Evolutionary conservation across 1,139 yeast genomes (phyloP).

Genomic region (Taphrina flavorubra): DNA sequence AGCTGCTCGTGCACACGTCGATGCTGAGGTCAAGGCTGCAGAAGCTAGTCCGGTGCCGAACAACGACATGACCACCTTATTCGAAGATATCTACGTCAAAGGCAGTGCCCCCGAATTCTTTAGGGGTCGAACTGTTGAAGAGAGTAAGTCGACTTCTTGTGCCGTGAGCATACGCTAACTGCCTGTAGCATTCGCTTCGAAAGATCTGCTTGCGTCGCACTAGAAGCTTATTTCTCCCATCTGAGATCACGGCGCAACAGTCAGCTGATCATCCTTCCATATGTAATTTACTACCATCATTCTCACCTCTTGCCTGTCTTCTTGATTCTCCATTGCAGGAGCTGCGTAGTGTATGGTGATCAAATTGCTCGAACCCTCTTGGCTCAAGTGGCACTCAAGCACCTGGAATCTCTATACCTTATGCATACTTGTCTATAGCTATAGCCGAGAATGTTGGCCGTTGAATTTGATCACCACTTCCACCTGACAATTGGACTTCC

Average conservation of each 20-base stretch:
- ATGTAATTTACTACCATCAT: constrained; percentile 1
- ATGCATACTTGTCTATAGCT: too few species aligned
- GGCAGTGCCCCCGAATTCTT: constrained; percentile 90
- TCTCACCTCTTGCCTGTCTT: background rate
- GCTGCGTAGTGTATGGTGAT: too few species aligned
- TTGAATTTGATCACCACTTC: too few species aligned
- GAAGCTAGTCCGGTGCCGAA: constrained; percentile 95
- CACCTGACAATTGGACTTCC: too few species aligned
- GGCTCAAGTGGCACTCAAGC: too few species aligned
- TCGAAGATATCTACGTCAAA: constrained; percentile 94
- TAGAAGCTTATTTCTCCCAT: background rate
- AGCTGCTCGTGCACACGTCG: constrained; percentile 93
- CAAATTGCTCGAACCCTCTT: too few species aligned
- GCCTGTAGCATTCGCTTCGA: constrained; percentile 17
- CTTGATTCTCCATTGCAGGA: background rate
- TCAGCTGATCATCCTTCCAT: background rate
- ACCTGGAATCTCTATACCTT: too few species aligned
- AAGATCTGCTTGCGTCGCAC: constrained; percentile 27
- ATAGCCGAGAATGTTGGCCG: too few species aligned
- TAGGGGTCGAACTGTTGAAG: constrained; percentile 96
- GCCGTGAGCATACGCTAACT: background rate
- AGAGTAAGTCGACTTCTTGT: constrained; percentile 49
- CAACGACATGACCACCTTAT: constrained; percentile 90
- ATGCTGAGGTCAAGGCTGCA: constrained; percentile 91
- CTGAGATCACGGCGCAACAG: background rate